Percentiles rank a stretch among this genome's conserved stretches.
Evolutionary conservation across 176 grass and related monocot species (phyloP).

Genomic region (Thalia dealbata): DNA sequence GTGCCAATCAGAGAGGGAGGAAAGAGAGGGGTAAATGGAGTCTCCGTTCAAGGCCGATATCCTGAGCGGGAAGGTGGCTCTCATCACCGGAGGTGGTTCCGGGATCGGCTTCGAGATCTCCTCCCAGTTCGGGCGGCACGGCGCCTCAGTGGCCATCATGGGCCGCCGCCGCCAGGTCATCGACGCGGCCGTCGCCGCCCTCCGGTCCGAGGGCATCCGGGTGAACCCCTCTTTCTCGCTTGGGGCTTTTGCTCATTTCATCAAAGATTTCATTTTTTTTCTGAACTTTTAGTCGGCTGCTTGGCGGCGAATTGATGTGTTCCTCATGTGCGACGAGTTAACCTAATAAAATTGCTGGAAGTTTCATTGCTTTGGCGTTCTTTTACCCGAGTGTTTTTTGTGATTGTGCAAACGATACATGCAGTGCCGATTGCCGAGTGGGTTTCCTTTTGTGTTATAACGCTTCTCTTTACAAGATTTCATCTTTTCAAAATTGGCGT

Average conservation of each 20-base stretch:
- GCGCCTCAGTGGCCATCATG: constrained; percentile 70
- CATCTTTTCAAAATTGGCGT: neutral
- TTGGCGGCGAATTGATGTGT: neutral
- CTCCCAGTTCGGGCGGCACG: constrained; percentile 63
- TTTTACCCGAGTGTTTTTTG: no score
- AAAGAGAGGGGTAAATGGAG: constrained; percentile 12
- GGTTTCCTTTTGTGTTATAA: neutral
- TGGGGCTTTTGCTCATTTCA: neutral
- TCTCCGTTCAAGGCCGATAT: constrained; percentile 69
- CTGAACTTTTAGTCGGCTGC: neutral
- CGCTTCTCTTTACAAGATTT: neutral
- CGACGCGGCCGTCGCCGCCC: constrained; percentile 56
- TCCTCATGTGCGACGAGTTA: neutral
- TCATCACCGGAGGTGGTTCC: constrained; percentile 80
- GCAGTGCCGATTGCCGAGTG: no score
- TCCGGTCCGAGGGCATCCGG: constrained; percentile 51
- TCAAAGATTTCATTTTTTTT: neutral
- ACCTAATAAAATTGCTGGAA: no score
- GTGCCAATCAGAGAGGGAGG: neutral
- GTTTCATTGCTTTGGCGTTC: no score
- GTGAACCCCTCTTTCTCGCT: constrained; percentile 9
- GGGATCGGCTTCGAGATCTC: constrained; percentile 81
- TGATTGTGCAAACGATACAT: no score
- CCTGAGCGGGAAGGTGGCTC: constrained; percentile 60
- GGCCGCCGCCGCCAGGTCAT: constrained; percentile 76